These are phyloP conservation scores for Trichosporon ovoides DNA, from an alignment of 1,284 basidiomycete genomes.

Conservation along the genomic window DNA sequence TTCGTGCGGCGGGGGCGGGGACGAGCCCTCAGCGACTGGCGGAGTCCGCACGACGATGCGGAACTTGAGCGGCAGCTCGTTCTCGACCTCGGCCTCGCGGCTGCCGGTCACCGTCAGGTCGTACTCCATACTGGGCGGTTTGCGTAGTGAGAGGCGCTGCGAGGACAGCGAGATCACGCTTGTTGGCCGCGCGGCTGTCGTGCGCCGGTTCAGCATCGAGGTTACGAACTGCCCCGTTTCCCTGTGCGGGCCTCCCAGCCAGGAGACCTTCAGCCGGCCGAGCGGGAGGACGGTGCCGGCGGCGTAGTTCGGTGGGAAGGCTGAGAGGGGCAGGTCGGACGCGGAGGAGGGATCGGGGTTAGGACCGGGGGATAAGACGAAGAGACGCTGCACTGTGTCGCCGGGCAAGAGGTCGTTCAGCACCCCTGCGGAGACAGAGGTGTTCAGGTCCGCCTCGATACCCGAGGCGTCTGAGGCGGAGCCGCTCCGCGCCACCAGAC, in stretches of 20 bases:
- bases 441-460: too few relatives aligned
- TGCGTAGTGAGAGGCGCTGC: background rate
- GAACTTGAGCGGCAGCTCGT: constrained; percentile 22
- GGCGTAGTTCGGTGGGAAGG: constrained; percentile 55
- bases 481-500: constrained; percentile 55
- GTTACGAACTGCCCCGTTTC: constrained; percentile 76
- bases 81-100: constrained; percentile 24
- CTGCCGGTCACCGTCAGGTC: constrained; percentile 28
- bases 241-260: constrained; percentile 55
- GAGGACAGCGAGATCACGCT: background rate
- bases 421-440: too few relatives aligned
- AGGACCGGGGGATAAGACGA: constrained; percentile 61
- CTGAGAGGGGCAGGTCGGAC: constrained; percentile 28
- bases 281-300: constrained; percentile 69
- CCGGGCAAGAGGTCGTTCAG: constrained; percentile 63
- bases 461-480: constrained; percentile 26
- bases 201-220: constrained; percentile 52
- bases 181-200: constrained; percentile 18
- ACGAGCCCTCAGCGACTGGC: constrained; percentile 3
- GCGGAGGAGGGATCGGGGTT: too few relatives aligned
- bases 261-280: constrained; percentile 73
- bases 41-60: constrained; percentile 27
- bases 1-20: constrained; percentile 16
- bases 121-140: constrained; percentile 29
- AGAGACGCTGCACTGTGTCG: constrained; percentile 76